Conservation (phyloP, 805 yeast species). For the Kodamaea sagamina region DNA sequence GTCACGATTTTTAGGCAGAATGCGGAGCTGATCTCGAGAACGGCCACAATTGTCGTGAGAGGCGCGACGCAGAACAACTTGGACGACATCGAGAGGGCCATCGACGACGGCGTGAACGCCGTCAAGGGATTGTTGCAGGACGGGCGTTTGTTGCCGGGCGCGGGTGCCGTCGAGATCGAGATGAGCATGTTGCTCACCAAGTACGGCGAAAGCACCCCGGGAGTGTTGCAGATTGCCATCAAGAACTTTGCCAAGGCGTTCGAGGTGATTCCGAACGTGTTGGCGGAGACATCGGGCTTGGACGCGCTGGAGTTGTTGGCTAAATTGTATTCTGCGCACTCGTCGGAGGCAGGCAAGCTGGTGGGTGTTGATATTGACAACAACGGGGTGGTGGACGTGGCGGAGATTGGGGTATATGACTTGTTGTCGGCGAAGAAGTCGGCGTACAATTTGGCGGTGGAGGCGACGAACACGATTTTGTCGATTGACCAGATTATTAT, state of each 20-base stretch:
- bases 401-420: constrained; percentile 71
- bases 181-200: constrained; percentile 75
- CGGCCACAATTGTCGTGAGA: constrained; percentile 90
- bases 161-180: constrained; percentile 93
- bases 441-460: constrained; percentile 92
- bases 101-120: constrained; percentile 94
- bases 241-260: constrained; percentile 93
- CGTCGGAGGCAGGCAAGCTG: constrained; percentile 54
- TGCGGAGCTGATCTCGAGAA: constrained; percentile 57
- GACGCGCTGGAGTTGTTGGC: constrained; percentile 90
- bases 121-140: constrained; percentile 88
- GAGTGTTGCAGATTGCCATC: constrained; percentile 88
- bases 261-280: constrained; percentile 88
- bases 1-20: constrained; percentile 91
- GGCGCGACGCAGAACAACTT: constrained; percentile 94
- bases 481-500: constrained; percentile 96
- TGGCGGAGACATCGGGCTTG: constrained; percentile 93
- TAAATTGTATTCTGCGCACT: constrained; percentile 84
- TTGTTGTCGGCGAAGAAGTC: constrained; percentile 76
- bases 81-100: constrained; percentile 95
- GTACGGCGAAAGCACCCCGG: constrained; percentile 93
- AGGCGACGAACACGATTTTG: constrained; percentile 87
- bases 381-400: constrained; percentile 70
- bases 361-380: constrained; percentile 79
- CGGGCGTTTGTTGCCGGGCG: constrained; percentile 81